These are phyloP conservation scores for Trypanosoma boissoni DNA, from an alignment of 208 protist species.

Conservation along the genomic window DNA sequence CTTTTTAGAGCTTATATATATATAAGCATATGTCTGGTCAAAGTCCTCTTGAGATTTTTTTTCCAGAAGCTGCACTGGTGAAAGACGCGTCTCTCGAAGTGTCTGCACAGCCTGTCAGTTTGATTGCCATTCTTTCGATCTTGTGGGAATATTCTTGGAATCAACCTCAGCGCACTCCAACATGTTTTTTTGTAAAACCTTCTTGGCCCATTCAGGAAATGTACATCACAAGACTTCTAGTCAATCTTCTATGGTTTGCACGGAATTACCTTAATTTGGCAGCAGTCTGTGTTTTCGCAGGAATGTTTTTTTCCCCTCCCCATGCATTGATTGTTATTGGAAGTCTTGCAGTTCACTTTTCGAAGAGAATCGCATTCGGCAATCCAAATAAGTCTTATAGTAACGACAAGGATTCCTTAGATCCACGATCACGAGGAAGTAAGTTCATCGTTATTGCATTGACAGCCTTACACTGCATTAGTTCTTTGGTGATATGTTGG, in stretches of 20 bases:
- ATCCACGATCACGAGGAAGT: neutral
- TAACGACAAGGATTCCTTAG: no score
- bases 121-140: conserved; percentile 10
- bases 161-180: conserved; percentile 12
- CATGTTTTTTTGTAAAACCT: conserved; percentile 24
- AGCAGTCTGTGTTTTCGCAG: conserved; percentile 6
- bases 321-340: conserved; percentile 8
- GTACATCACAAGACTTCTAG: conserved; percentile 23
- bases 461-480: conserved; percentile 13
- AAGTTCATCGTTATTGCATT: neutral
- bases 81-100: neutral
- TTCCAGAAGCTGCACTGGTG: neutral
- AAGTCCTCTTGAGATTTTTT: no score
- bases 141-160: conserved; percentile 13
- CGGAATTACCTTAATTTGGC: conserved; percentile 36
- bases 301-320: conserved; percentile 13
- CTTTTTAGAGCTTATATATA: no score
- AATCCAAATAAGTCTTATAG: no score
- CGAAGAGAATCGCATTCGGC: neutral
- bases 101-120: neutral
- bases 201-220: conserved; percentile 18
- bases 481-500: conserved; percentile 20
- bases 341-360: conserved; percentile 17
- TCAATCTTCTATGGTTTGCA: conserved; percentile 37
- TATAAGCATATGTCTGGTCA: no score